Conservation (phyloP, 75 land plant genomes). For the Sequoia sempervirens region DNA sequence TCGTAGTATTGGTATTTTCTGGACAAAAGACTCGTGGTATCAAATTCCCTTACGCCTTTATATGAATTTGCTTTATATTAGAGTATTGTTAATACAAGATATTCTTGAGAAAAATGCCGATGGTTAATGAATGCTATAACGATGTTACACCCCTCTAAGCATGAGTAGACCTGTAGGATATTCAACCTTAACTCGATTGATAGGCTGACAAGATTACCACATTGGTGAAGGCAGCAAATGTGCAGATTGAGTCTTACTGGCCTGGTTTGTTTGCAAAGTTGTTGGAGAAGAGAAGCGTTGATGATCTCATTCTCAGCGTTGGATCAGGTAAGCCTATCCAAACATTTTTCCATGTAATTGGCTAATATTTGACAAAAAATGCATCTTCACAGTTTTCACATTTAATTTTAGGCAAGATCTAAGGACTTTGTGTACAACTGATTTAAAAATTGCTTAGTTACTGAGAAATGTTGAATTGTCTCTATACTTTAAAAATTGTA, state of each 20-base stretch:
- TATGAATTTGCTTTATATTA: too few relatives aligned
- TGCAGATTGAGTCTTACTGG: slow-evolving; percentile 50
- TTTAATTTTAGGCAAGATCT: too few relatives aligned
- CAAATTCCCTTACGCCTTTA: too few relatives aligned
- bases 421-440: background rate
- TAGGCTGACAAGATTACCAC: slow-evolving; percentile 54
- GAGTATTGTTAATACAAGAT: too few relatives aligned
- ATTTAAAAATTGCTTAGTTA: background rate
- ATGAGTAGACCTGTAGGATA: too few relatives aligned
- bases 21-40: background rate
- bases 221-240: slow-evolving; percentile 50
- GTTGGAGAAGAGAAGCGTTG: slow-evolving; percentile 49
- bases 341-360: too few relatives aligned
- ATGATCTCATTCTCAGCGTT: slow-evolving; percentile 35
- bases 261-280: slow-evolving; percentile 54
- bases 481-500: background rate
- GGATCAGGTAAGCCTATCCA: slow-evolving; percentile 35
- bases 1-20: background rate
- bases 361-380: background rate
- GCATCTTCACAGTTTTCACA: too few relatives aligned
- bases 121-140: too few relatives aligned
- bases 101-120: too few relatives aligned
- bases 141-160: too few relatives aligned
- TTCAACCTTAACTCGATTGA: background rate
- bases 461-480: background rate